Evolutionary conservation across 768 basidiomycete genomes (phyloP).

Genomic region (Suillus alpinus): DNA sequence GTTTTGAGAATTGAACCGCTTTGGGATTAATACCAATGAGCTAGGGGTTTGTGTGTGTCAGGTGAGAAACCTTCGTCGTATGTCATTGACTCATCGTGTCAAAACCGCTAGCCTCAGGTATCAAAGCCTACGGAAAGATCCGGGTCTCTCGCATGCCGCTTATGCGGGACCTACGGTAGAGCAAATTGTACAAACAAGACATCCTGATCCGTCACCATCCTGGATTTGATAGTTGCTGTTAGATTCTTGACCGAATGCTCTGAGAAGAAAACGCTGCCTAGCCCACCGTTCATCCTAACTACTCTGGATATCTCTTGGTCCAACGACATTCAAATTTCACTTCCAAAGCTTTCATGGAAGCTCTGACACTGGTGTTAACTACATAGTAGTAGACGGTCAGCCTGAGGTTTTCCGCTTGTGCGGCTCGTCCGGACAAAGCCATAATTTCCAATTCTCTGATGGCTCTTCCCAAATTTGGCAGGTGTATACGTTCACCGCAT

Average conservation of each 20-base stretch:
- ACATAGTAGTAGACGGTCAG: too few relatives aligned
- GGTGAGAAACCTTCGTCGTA: not conserved
- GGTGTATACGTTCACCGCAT: conserved; percentile 2
- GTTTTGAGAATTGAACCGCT: not conserved
- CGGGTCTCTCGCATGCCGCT: not conserved
- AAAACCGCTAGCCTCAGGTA: not conserved
- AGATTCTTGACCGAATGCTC: not conserved
- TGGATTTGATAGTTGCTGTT: not conserved
- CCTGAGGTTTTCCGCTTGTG: too few relatives aligned
- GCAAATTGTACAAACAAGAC: too few relatives aligned
- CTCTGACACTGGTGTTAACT: not conserved
- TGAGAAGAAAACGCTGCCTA: not conserved
- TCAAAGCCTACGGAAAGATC: not conserved
- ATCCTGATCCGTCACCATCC: not conserved
- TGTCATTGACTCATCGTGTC: not conserved
- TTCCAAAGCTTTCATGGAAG: not conserved
- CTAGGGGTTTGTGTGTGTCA: not conserved
- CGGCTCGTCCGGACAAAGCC: not conserved
- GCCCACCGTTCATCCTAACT: not conserved
- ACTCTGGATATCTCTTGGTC: not conserved
- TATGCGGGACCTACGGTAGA: too few relatives aligned
- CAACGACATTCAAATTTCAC: not conserved
- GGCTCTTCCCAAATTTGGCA: not conserved
- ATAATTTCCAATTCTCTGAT: not conserved
- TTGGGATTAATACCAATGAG: not conserved